Base-by-base conservation (phyloP, 306 rosid species). In the Rosa chinensis region DNA sequence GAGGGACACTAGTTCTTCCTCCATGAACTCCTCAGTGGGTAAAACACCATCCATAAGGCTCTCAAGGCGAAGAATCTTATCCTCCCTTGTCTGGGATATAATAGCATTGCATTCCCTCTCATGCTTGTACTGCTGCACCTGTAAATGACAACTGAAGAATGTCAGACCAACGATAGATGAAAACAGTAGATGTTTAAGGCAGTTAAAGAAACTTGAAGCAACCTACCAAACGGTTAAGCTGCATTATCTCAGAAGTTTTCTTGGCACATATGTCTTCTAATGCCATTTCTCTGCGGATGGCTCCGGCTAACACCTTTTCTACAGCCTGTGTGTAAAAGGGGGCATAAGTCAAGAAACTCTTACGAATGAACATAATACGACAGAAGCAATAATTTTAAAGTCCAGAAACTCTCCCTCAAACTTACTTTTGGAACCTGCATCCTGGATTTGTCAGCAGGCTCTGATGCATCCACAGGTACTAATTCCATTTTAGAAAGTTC, bases 211-310 rank as follows among this genome's bases (percentile, higher is more conserved):
- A 73, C 39, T 66, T 52, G 66, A 58, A 82, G 86, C 84, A 78
- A 68, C 82, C 76, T 77, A 96, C 99, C 98, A 96, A 89, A 84
- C 97, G 96, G 72, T 96, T 91, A 55, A 96, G 97, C 87, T 91
- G 97, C 86, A 78, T 72, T 79, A 96, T 90, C 87, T 96, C 96
- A 73, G 81, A 85, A 81, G 79, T 87, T 85, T 91, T 93, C 86
- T 86, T 96, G 85, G 92, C 86, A 91, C 97, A 93, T 80, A 90
- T 77, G 68, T 93, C 96, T 84, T 91, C 98, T 71, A 96, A 89
- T 47, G 96, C 99, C 99, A 96, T 89, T 85, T 96, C 99, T 89
- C 99, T 90, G 88, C 99, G 89, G 77, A 93, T 90, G 67, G 99
- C 91, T 72, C 90, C 99, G 9, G 98, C 98, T 87, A 96, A 89